Percentiles rank a stretch among this genome's conserved stretches.
These are phyloP conservation scores for Colletotrichum lini DNA, from an alignment of 2,329 filamentous ascomycete species.

Conservation along the genomic window DNA sequence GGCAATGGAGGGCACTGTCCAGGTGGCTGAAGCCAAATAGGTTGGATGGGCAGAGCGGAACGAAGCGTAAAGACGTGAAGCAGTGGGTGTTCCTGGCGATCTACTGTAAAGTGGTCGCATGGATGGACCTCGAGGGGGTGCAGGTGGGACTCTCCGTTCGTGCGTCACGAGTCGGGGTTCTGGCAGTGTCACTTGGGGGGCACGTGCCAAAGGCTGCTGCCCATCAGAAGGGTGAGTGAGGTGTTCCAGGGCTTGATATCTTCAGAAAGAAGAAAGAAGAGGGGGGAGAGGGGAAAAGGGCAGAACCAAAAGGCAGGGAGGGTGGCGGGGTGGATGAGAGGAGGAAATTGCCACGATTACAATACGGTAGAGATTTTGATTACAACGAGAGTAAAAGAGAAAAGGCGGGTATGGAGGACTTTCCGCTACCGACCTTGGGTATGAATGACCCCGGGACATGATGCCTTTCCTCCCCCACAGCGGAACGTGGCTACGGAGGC, in stretches of 20 bases:
- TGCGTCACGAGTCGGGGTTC: conserved; percentile 37
- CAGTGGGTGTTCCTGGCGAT: conserved; percentile 27
- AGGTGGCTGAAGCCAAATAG: too few relatives aligned
- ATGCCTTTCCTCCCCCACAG: neutral
- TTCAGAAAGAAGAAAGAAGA: neutral
- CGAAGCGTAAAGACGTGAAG: neutral
- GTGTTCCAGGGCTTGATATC: neutral
- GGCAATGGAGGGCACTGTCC: neutral
- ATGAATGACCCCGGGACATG: conserved; percentile 5
- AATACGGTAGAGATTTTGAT: conserved; percentile 35
- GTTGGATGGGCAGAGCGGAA: neutral
- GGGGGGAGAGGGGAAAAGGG: neutral
- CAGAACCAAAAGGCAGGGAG: neutral
- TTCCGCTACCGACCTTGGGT: neutral
- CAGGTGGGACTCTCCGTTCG: conserved; percentile 17
- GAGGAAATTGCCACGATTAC: conserved; percentile 35
- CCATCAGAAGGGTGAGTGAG: conserved; percentile 1
- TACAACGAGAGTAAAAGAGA: conserved; percentile 14
- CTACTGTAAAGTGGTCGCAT: conserved; percentile 24
- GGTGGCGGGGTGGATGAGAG: neutral
- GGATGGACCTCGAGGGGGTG: conserved; percentile 12
- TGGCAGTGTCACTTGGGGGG: conserved; percentile 34
- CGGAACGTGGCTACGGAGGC: neutral
- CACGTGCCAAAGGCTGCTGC: conserved; percentile 18
- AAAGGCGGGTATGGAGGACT: conserved; percentile 39